A percentile compares a stretch with the other conserved stretches of the same genome.
Conservation (phyloP, 176 grass and related monocot species). For the Aegilops speltoides region DNA sequence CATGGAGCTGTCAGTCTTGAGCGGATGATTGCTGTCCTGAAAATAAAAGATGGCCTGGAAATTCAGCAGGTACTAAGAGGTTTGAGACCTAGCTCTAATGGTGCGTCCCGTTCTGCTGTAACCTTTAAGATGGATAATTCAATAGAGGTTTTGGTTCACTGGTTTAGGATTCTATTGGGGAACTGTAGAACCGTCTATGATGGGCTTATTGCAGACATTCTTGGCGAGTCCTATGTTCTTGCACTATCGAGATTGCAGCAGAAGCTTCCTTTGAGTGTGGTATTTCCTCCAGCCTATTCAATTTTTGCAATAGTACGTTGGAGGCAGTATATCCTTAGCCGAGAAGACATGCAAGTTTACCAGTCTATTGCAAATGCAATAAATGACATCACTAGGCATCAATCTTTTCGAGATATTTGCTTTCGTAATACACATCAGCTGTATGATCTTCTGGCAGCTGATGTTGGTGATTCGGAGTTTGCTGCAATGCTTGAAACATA, state of each 20-base stretch:
- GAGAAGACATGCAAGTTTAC: slow-evolving; percentile 75
- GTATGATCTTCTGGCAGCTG: slow-evolving; percentile 80
- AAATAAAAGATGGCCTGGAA: slow-evolving; percentile 92
- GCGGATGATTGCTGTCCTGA: slow-evolving; percentile 77
- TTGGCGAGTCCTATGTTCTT: slow-evolving; percentile 83
- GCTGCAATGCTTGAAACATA: slow-evolving; percentile 78
- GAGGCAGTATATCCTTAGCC: slow-evolving; percentile 76
- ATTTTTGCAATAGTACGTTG: slow-evolving; percentile 95
- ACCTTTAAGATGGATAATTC: slow-evolving; percentile 62
- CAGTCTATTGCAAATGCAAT: slow-evolving; percentile 66
- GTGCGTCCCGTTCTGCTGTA: slow-evolving; percentile 59
- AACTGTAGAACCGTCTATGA: slow-evolving; percentile 86
- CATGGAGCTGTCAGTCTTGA: slow-evolving; percentile 83
- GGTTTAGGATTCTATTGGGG: slow-evolving; percentile 86
- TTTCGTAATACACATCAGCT: slow-evolving; percentile 75
- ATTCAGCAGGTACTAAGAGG: slow-evolving; percentile 70
- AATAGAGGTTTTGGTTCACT: slow-evolving; percentile 80
- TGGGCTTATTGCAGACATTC: slow-evolving; percentile 88
- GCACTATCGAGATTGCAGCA: slow-evolving; percentile 93
- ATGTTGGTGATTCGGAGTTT: slow-evolving; percentile 91
- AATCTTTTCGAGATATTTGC: slow-evolving; percentile 86
- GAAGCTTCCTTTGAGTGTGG: slow-evolving; percentile 64
- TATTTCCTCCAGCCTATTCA: slow-evolving; percentile 84
- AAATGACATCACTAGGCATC: slow-evolving; percentile 76
- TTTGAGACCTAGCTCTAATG: slow-evolving; percentile 73